These are phyloP conservation scores for Lentinula sp. DNA, from an alignment of 768 basidiomycete species.

Conservation along the genomic window DNA sequence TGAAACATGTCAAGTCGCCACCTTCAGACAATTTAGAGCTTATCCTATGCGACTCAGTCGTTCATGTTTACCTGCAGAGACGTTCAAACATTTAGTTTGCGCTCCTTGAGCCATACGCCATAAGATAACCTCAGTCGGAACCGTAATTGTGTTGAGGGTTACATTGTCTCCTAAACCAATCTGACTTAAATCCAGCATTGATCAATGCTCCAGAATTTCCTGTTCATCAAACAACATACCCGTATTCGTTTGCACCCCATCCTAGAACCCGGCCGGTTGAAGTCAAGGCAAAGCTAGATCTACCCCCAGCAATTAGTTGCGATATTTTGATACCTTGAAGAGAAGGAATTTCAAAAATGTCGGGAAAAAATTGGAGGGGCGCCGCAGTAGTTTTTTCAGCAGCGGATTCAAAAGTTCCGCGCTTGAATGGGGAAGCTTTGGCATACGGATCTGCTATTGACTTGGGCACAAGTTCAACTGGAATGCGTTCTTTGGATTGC, in stretches of 20 bases:
- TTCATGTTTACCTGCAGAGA: slow-evolving; percentile 48
- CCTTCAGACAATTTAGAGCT: slow-evolving; percentile 29
- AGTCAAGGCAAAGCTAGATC: slow-evolving; percentile 71
- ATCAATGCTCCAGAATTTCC: neutral
- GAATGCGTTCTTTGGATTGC: slow-evolving; percentile 25
- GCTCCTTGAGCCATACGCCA: slow-evolving; percentile 49
- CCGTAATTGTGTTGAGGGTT: slow-evolving; percentile 59
- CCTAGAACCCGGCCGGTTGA: slow-evolving; percentile 67
- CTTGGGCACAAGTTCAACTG: slow-evolving; percentile 54
- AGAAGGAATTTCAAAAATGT: slow-evolving; percentile 72
- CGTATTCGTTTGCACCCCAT: slow-evolving; percentile 87
- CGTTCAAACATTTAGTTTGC: slow-evolving; percentile 52
- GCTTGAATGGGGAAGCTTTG: slow-evolving; percentile 36
- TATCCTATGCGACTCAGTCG: neutral
- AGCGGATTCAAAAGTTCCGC: slow-evolving; percentile 26
- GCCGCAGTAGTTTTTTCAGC: slow-evolving; percentile 15
- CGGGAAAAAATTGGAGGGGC: slow-evolving; percentile 61
- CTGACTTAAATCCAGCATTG: slow-evolving; percentile 43
- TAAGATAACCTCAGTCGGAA: slow-evolving; percentile 82
- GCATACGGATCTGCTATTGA: slow-evolving; percentile 44
- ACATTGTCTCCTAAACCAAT: slow-evolving; percentile 68
- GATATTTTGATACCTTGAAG: slow-evolving; percentile 56
- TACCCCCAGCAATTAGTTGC: slow-evolving; percentile 67
- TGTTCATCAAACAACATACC: slow-evolving; percentile 33
- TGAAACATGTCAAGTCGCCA: slow-evolving; percentile 74